These are phyloP conservation scores for Amanita polypyramis DNA, from an alignment of 768 basidiomycete species.

Conservation along the genomic window DNA sequence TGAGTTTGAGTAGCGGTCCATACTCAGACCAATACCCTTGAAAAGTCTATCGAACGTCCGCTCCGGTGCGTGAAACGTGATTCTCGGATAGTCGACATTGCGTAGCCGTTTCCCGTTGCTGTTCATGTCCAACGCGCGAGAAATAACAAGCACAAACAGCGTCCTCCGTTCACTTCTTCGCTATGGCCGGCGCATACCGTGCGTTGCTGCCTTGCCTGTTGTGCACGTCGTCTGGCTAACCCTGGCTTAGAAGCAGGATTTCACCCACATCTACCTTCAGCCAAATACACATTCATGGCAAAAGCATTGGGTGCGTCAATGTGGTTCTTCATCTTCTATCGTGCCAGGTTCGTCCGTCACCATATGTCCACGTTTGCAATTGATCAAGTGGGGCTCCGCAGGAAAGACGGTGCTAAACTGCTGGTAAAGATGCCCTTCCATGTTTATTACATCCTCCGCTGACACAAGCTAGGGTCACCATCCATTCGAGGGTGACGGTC, in stretches of 20 bases:
- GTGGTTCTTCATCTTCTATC: constrained; percentile 99
- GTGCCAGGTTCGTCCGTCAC: constrained; percentile 59
- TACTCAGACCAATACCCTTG: constrained; percentile 26
- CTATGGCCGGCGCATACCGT: constrained; percentile 35
- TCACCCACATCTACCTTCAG: constrained; percentile 77
- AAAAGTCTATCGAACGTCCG: constrained; percentile 45
- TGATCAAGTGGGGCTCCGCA: constrained; percentile 17
- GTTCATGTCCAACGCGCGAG: constrained; percentile 23
- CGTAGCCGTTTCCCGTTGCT: constrained; percentile 32
- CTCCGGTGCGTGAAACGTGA: constrained; percentile 32
- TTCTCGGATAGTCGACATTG: constrained; percentile 27
- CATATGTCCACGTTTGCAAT: neutral
- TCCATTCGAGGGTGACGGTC: constrained; percentile 29
- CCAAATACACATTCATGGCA: constrained; percentile 65
- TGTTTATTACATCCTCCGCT: neutral
- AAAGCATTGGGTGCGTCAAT: constrained; percentile 86
- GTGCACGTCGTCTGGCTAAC: constrained; percentile 3
- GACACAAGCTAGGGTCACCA: constrained; percentile 36
- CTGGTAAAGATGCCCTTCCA: constrained; percentile 34
- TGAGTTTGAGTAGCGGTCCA: no score
- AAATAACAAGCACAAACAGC: constrained; percentile 29
- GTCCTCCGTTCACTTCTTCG: constrained; percentile 12
- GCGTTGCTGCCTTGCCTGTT: constrained; percentile 6
- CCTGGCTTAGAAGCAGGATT: constrained; percentile 58
- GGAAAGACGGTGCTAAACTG: constrained; percentile 70